Evolutionary conservation across 805 yeast genomes (phyloP).

Genomic region (Yamadazyma akitaensis): DNA sequence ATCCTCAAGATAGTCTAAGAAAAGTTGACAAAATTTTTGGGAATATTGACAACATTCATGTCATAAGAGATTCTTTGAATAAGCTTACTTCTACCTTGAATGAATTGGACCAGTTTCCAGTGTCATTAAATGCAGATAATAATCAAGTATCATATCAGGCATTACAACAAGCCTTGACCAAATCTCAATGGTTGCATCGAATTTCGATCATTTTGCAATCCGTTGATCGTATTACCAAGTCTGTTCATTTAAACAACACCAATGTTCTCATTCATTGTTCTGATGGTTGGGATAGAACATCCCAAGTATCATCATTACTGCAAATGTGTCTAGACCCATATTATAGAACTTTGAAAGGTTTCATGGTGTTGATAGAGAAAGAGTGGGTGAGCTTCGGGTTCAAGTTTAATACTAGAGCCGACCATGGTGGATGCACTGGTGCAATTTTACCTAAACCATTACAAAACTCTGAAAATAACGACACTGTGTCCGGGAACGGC

Average conservation of each 20-base stretch:
- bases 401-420: slow-evolving; percentile 78
- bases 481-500: slow-evolving; percentile 14
- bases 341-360: slow-evolving; percentile 84
- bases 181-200: slow-evolving; percentile 78
- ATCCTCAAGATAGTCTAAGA: slow-evolving; percentile 6
- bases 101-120: slow-evolving; percentile 62
- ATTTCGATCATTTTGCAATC: slow-evolving; percentile 66
- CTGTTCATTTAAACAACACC: slow-evolving; percentile 78
- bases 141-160: slow-evolving; percentile 19
- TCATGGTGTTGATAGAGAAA: slow-evolving; percentile 79
- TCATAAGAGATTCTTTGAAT: slow-evolving; percentile 80
- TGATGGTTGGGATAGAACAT: slow-evolving; percentile 98
- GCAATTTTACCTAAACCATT: slow-evolving; percentile 25
- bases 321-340: slow-evolving; percentile 89
- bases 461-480: slow-evolving; percentile 11
- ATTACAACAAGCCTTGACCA: slow-evolving; percentile 51
- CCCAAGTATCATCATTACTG: slow-evolving; percentile 80
- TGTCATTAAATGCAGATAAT: slow-evolving; percentile 13
- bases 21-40: slow-evolving; percentile 66
- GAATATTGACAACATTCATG: slow-evolving; percentile 94
- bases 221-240: slow-evolving; percentile 72
- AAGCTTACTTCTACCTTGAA: slow-evolving; percentile 60
- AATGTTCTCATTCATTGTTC: slow-evolving; percentile 90
- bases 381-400: slow-evolving; percentile 97
- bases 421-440: slow-evolving; percentile 58